Base-by-base conservation (phyloP, 129 eudicot species). In the Flaveria ramosissima region DNA sequence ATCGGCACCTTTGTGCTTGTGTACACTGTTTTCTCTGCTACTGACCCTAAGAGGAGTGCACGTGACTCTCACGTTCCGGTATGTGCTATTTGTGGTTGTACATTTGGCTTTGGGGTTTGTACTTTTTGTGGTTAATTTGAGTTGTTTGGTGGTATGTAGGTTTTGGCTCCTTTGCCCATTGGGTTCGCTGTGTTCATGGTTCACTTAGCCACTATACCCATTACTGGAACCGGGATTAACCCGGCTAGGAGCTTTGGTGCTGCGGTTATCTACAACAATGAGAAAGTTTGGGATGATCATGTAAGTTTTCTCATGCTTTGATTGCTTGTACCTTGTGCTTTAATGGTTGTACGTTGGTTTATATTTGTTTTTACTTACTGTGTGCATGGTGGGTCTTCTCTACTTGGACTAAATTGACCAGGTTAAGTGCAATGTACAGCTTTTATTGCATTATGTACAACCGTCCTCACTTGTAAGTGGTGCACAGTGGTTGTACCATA, bases 41-140 rank as follows among this genome's bases (percentile, higher is more conserved):
- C 97, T 23, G 97, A 92, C 82, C 97, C 97, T 36, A 92, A 92
- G 81, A 77, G 97, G 23, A 89, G 91, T 78, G 97, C 97, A 17
- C 97, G 97, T 85, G 97, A 92, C 83, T 92, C 97, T 76, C 97
- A 92, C 89, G 87, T 92, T 57, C 97, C 97, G 47, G 95, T 90
- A 9, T 32, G 68, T 72, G 16, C 36, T 36, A 55, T 66, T 32
- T 32, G 32, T 3, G 5, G 7, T 32, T 71, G 67, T 69, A 51
- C 41, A 41, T 15, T 52, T 30, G 2, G 12, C 63, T 59, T 78
- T 70, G 26, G 0, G 71, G 32, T 47, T 21, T 59, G 64, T 78
- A 78, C 82, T 13, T 67, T 1, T 7, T 32, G 39, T 32, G 7
- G 39, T 32, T 32, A 32, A 52, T 53, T 73, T 51, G 26, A 68